phyloP scores from a whole-genome alignment of 2,329 filamentous ascomycete species.

The Pestalotiopsis sp. region DNA sequence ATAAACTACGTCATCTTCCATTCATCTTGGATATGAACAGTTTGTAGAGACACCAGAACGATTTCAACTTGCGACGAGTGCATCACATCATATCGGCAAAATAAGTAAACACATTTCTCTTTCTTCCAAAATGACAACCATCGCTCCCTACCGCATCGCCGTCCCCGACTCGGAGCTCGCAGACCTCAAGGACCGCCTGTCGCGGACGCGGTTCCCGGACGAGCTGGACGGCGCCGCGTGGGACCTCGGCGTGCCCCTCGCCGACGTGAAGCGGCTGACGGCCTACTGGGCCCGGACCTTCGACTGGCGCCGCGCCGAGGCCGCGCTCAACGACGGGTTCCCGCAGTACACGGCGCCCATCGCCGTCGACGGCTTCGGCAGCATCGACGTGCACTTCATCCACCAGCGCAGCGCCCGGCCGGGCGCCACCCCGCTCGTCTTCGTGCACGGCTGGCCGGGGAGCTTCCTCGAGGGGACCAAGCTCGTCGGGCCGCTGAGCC shows the following conservation, averaged over 20 bases:
- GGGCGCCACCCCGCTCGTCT: constrained; percentile 26
- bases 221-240: constrained; percentile 52
- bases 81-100: background rate
- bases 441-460: constrained; percentile 49
- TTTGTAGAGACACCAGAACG: too few relatives aligned
- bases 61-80: background rate
- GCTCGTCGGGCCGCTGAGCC: constrained; percentile 41
- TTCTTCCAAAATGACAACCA: constrained; percentile 24
- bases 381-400: constrained; percentile 64
- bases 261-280: constrained; percentile 59
- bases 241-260: constrained; percentile 61
- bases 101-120: background rate
- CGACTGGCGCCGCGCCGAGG: constrained; percentile 63
- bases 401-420: constrained; percentile 50
- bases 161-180: constrained; percentile 53
- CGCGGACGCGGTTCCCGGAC: constrained; percentile 53
- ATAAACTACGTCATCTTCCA: background rate
- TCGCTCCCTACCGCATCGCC: constrained; percentile 45
- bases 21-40: background rate
- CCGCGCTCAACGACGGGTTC: constrained; percentile 53
- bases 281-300: constrained; percentile 56
- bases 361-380: constrained; percentile 55
- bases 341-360: constrained; percentile 59
- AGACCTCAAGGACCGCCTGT: constrained; percentile 55
- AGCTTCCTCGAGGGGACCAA: constrained; percentile 60